Evolutionary conservation across 2,329 filamentous ascomycete genomes (phyloP), one percentile per base, ranked within the genome.

Genomic region (Lasiodiplodia sp.): DNA sequence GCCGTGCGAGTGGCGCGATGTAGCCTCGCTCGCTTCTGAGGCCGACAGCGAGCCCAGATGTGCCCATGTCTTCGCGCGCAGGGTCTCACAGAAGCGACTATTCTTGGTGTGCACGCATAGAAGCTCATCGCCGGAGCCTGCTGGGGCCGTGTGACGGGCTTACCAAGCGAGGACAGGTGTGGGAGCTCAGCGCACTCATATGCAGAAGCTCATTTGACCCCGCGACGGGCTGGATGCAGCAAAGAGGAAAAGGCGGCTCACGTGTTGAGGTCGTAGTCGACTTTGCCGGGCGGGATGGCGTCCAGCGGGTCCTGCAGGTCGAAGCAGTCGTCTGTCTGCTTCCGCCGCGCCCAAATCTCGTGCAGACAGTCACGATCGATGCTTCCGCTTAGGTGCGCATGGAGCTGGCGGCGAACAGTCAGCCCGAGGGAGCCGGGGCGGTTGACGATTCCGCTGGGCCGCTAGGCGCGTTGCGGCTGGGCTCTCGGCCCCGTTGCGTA

Each of bases 371-470:
- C 81, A 38, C 90, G 87, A 75, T 87, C 91, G 77, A 96, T 92
- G 78, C 91, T 93, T 66, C 92, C 92, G 51, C 89, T 92, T 55
- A 96, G 85, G 79, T 96, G 92, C 70, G 92, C 92, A 74, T 96
- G 92, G 66, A 95, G 86, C 90, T 94, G 73, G 72, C 70, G 18
- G 67, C 73, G 68, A 64, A 57, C 52, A 49, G 56, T 66, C 47
- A 72, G 68, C 56, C 69, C 76, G 74, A 72, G 73, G 71, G 73
- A 58, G 67, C 73, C 73, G 72, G 72, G 70, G 72, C 57, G 28
- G 28, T 49, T 40, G 34, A 40, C 38, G 57, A 66, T 62, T 40
- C 52, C 55, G 55, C 57, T 34, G 40, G 56, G 40, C 34, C 28
- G 65, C 37, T 34, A 62, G 56, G 47, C 66, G 28, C 10, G 34